Evolutionary conservation across 257 asterid genomes (phyloP).

Genomic region (Anisodus tanguticus): DNA sequence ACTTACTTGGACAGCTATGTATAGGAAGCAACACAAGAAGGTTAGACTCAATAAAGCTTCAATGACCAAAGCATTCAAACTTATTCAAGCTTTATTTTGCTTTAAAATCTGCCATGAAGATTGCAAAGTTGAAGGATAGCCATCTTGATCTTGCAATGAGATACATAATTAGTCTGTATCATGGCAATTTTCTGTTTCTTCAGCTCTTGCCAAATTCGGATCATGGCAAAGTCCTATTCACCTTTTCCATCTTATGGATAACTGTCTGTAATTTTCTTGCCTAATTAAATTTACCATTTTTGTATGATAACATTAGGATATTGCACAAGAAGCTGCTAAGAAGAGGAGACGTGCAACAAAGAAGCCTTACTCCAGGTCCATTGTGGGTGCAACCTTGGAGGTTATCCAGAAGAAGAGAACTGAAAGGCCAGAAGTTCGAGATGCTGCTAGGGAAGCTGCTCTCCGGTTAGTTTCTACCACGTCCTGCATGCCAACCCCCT

Average conservation of each 20-base stretch:
- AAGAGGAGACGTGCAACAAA: slow-evolving; percentile 83
- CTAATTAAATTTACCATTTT: background rate
- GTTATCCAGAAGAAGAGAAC: slow-evolving; percentile 82
- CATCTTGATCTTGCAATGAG: background rate
- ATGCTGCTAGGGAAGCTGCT: slow-evolving; percentile 95
- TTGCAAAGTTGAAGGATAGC: background rate
- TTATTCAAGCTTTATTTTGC: background rate
- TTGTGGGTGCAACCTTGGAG: slow-evolving; percentile 90
- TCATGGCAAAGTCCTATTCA: background rate
- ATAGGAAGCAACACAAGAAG: slow-evolving; percentile 88
- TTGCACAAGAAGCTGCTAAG: slow-evolving; percentile 83
- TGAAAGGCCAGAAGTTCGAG: slow-evolving; percentile 90
- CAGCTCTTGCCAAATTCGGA: background rate
- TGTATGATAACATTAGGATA: slow-evolving; percentile 45
- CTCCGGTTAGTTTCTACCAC: slow-evolving; percentile 51
- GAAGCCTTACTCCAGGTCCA: slow-evolving; percentile 89
- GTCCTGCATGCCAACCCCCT: background rate
- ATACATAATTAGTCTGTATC: background rate
- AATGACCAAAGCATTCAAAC: background rate
- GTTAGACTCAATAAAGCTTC: slow-evolving; percentile 33
- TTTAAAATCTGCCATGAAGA: background rate
- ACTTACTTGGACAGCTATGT: slow-evolving; percentile 90
- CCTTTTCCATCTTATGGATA: background rate
- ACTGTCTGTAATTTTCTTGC: background rate
- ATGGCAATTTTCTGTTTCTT: background rate